Percentiles rank a stretch among this genome's conserved stretches.
These are phyloP conservation scores for Suhomyces atakaporum DNA, from an alignment of 1,139 yeast species.

Conservation along the genomic window DNA sequence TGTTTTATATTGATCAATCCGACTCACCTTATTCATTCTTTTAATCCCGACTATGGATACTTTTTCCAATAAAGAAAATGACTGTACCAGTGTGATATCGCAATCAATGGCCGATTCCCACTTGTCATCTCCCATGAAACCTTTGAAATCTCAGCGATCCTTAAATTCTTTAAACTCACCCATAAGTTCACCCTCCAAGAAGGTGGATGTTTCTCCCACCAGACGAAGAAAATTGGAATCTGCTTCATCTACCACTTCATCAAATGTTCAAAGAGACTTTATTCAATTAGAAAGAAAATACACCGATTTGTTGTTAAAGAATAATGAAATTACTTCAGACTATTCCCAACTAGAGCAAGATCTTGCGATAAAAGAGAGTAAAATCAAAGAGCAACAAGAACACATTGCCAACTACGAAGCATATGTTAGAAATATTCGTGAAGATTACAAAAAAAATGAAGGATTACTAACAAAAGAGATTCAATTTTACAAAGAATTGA, in stretches of 20 bases:
- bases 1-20: neutral
- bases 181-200: conserved; percentile 7
- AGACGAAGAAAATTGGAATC: conserved; percentile 12
- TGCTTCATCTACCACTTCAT: neutral
- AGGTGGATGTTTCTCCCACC: conserved; percentile 7
- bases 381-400: conserved; percentile 23
- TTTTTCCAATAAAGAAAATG: conserved; percentile 15
- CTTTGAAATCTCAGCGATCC: conserved; percentile 14
- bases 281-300: conserved; percentile 27
- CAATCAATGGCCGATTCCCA: conserved; percentile 9
- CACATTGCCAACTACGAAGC: conserved; percentile 25
- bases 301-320: conserved; percentile 29
- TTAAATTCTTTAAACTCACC: conserved; percentile 11
- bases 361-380: conserved; percentile 19
- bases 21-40: conserved; percentile 6
- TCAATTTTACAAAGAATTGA: conserved; percentile 33
- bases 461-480: conserved; percentile 35
- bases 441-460: conserved; percentile 27
- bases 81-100: conserved; percentile 14
- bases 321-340: conserved; percentile 24
- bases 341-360: conserved; percentile 27
- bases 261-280: conserved; percentile 14
- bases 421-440: conserved; percentile 22
- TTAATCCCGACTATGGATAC: conserved; percentile 11
- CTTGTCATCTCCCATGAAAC: conserved; percentile 9